These are phyloP conservation scores for Podila clonocystis DNA, from an alignment of 192 early-diverging fungal species.

Conservation along the genomic window DNA sequence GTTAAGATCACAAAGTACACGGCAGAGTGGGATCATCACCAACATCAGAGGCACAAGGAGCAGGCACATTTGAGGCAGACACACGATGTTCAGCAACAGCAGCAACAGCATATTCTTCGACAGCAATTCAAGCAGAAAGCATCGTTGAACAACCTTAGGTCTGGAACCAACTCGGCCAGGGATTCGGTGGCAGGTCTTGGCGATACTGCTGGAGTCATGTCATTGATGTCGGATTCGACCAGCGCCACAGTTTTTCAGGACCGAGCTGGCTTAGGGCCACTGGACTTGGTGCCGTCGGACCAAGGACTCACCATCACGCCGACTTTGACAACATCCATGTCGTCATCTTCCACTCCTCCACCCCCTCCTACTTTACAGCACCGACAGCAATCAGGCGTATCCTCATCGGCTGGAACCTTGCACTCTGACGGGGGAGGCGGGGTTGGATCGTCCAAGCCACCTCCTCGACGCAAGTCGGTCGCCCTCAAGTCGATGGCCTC, in stretches of 20 bases:
- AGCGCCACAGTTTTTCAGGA: neutral
- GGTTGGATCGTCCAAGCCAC: neutral
- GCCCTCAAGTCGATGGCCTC: slow-evolving; percentile 8
- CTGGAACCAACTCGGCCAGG: slow-evolving; percentile 19
- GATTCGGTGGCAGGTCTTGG: neutral
- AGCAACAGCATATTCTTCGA: slow-evolving; percentile 10
- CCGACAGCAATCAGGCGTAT: neutral
- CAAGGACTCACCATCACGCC: neutral
- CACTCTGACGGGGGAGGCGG: neutral
- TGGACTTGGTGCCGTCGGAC: neutral
- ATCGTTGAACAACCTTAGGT: neutral
- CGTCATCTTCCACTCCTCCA: neutral
- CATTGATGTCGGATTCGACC: neutral
- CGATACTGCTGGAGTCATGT: neutral
- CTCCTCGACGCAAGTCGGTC: neutral
- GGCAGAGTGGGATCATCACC: slow-evolving; percentile 52
- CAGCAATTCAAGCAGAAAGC: slow-evolving; percentile 8
- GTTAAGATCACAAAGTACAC: slow-evolving; percentile 55
- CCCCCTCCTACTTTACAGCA: neutral
- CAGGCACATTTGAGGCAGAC: slow-evolving; percentile 4
- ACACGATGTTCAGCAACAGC: slow-evolving; percentile 15
- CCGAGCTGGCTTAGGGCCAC: neutral
- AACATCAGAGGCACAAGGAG: slow-evolving; percentile 29
- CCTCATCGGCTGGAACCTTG: neutral
- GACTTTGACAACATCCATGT: neutral